These are phyloP conservation scores for Arthroderma sp. DNA, from an alignment of 2,329 filamentous ascomycete genomes.

Conservation along the genomic window DNA sequence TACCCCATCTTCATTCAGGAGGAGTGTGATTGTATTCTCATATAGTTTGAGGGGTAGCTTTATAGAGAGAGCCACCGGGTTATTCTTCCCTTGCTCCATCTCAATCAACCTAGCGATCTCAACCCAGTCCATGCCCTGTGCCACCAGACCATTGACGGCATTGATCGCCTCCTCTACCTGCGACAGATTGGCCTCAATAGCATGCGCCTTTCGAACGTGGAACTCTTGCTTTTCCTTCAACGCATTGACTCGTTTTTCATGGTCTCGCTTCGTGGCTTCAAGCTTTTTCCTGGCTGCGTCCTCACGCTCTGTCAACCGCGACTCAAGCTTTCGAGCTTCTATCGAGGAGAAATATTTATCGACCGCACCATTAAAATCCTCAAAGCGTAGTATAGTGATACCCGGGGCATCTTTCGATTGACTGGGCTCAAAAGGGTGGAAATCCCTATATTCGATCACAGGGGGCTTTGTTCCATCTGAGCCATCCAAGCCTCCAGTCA, in stretches of 20 bases:
- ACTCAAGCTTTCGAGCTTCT: slow-evolving; percentile 85
- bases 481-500: slow-evolving; percentile 31
- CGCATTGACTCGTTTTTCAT: slow-evolving; percentile 71
- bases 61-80: slow-evolving; percentile 78
- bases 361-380: slow-evolving; percentile 82
- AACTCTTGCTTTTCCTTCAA: slow-evolving; percentile 69
- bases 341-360: slow-evolving; percentile 97
- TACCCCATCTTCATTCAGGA: slow-evolving; percentile 58
- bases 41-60: slow-evolving; percentile 75
- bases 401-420: slow-evolving; percentile 61
- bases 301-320: slow-evolving; percentile 68
- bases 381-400: slow-evolving; percentile 60
- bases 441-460: slow-evolving; percentile 62
- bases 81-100: slow-evolving; percentile 66
- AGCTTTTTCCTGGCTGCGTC: slow-evolving; percentile 70
- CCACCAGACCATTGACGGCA: slow-evolving; percentile 81
- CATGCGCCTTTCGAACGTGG: slow-evolving; percentile 77
- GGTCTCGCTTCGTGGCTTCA: slow-evolving; percentile 70
- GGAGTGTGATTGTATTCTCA: slow-evolving; percentile 76
- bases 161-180: slow-evolving; percentile 86
- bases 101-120: slow-evolving; percentile 82
- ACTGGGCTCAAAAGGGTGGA: slow-evolving; percentile 77
- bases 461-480: slow-evolving; percentile 8
- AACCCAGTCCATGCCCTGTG: slow-evolving; percentile 94
- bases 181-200: slow-evolving; percentile 81